Base-by-base conservation (phyloP, 176 grass and related monocot species). In the Lolium rigidum region DNA sequence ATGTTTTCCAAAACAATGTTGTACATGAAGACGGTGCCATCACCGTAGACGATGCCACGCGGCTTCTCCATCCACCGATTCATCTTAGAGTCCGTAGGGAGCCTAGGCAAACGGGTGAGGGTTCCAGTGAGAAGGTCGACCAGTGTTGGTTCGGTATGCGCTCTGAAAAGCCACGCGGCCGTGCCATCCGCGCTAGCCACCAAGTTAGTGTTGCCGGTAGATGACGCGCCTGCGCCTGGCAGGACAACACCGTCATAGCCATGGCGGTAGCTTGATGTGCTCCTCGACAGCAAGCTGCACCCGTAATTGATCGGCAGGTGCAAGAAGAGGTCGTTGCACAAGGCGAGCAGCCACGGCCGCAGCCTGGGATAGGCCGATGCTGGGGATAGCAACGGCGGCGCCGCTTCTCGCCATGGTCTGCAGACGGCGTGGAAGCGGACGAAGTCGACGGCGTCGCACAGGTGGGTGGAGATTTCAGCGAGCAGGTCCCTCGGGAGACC, bases 401-500 rank as follows among this genome's bases (percentile, higher is more conserved):
- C 35, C 18, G 54, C 2, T 10, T 43, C 55, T 8, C 78, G 60
- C 78, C 78, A 81, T 37, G 13, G 44, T 14, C 10, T 58, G 68
- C 38, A 83, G 9, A 74, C 54, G 21, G 68, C 81, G 14, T 58
- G 80, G 51, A 83, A 44, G 50, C 80, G 14, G 12, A 72, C 8
- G 8, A 58, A 73, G 67, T 83, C 65, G 11, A 13, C 1, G 25
- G 25, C 1, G 13, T 35, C 10, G 2, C 9, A 49, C 28, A 39
- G 31, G 28, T 6, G 52, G 14, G 14, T 4, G 37, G 68, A 72
- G 38, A 83, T 6, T 4, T 47, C 21, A 8, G 3, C 9, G 69
- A 61, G 38, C 21, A 83, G 38, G n/a, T 83, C 81, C 1, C 2
- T 3, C 1, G 21, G 18, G 49, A 54, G 25, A 20, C 2, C 3